A percentile compares a stretch with the other conserved stretches of the same genome.
phyloP scores from a whole-genome alignment of 768 basidiomycete genomes.

The Galerina sulciceps region DNA sequence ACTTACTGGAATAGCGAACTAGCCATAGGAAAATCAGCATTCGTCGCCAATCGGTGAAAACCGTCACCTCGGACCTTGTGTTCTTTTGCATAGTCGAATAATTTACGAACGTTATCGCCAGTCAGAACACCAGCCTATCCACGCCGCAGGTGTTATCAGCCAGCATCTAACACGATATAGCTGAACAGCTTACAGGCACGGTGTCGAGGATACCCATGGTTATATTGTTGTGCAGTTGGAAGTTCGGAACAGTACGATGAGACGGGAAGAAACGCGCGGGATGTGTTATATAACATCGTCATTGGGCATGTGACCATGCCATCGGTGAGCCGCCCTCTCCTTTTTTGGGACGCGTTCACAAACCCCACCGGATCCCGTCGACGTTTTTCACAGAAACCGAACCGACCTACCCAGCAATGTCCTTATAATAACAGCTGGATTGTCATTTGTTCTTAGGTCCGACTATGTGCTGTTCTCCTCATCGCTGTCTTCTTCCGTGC shows the following conservation, averaged over 20 bases:
- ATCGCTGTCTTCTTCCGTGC: no score
- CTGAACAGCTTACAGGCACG: slow-evolving; percentile 68
- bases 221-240: slow-evolving; percentile 7
- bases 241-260: slow-evolving; percentile 10
- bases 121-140: slow-evolving; percentile 90
- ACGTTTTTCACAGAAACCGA: no score
- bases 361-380: no score
- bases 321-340: slow-evolving; percentile 15
- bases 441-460: no score
- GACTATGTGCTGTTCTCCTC: no score
- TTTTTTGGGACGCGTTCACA: not conserved
- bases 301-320: slow-evolving; percentile 4
- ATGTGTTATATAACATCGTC: not conserved
- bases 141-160: slow-evolving; percentile 2
- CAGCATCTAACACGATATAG: not conserved
- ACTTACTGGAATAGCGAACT: slow-evolving; percentile 90
- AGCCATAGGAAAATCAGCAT: slow-evolving; percentile 12
- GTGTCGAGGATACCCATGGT: slow-evolving; percentile 83
- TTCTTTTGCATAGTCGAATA: slow-evolving; percentile 93
- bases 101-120: slow-evolving; percentile 91
- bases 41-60: slow-evolving; percentile 7
- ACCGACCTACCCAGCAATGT: no score
- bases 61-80: slow-evolving; percentile 69
- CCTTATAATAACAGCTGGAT: no score
- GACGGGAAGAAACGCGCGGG: slow-evolving; percentile 3